These are phyloP conservation scores for Lodderomyces theae DNA, from an alignment of 1,139 yeast genomes.

Conservation along the genomic window DNA sequence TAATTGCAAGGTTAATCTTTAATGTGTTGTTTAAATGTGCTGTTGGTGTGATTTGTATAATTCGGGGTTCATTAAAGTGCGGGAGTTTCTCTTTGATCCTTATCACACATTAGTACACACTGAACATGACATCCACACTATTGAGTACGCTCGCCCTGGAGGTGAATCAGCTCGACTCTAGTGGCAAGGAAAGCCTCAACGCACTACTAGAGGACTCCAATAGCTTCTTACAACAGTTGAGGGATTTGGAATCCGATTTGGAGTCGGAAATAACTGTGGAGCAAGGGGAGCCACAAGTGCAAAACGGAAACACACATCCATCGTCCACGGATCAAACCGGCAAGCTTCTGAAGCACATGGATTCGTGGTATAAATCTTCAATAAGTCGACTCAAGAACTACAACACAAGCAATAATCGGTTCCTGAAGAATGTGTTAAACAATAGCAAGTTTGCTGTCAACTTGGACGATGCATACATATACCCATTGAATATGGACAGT, in stretches of 20 bases:
- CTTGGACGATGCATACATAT: conserved; percentile 45
- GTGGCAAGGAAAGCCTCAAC: conserved; percentile 24
- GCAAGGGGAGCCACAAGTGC: conserved; percentile 8
- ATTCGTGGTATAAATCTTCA: conserved; percentile 38
- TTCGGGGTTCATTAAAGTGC: no score
- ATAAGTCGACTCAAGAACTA: conserved; percentile 34
- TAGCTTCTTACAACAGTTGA: conserved; percentile 25
- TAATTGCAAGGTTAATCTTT: no score
- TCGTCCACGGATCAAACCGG: neutral
- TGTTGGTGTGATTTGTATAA: no score
- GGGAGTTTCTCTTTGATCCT: neutral
- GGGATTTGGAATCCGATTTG: conserved; percentile 27
- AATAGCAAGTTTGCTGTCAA: conserved; percentile 31
- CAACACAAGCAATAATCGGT: conserved; percentile 37
- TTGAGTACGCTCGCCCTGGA: conserved; percentile 31
- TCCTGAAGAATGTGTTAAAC: conserved; percentile 34
- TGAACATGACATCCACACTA: conserved; percentile 19
- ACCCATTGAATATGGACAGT: conserved; percentile 35
- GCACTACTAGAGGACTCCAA: conserved; percentile 25
- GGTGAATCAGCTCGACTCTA: conserved; percentile 20
- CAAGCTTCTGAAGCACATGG: conserved; percentile 12
- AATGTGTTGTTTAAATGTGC: no score
- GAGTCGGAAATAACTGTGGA: conserved; percentile 16
- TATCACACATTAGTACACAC: conserved; percentile 6
- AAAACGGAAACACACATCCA: neutral